Base-by-base conservation (phyloP, 2,329 filamentous ascomycete genomes). In the Sporothrix euskadiensis region DNA sequence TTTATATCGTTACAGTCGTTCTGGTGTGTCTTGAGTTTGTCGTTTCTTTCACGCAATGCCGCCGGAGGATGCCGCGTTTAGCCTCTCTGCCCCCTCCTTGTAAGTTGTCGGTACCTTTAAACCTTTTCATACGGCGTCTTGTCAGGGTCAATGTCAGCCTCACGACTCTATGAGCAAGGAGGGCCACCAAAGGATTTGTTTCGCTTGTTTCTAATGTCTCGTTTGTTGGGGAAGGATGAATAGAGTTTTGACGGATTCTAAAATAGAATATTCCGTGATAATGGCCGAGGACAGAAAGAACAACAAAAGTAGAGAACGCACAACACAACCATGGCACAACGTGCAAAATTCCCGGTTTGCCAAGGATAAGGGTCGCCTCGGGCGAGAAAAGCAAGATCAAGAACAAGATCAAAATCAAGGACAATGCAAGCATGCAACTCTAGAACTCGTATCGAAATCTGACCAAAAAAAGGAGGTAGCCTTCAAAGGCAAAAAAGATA, bases 1-100 rank as follows among this genome's bases (percentile, higher is more conserved):
- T n/a, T 56, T 4, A 30, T 14, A 9, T 47, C 47, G 47, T 56
- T 56, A 7, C 30, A 39, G 39, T 14, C 2, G 57, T 22, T 63
- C 32, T 66, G 41, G 39, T 22, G 63, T 44, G 61, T 35, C 41
- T 10, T 52, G 63, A 9, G 22, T 52, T 47, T 68, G 41, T 35
- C 44, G 44, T 30, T 49, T 68, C 44, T 68, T 32, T 49, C 52
- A 68, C 63, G 63, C 63, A 68, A 68, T 49, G 63, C 63, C 26
- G 10, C 14, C 41, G 63, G 44, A 30, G 41, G 14, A 49, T 30
- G 63, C 63, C 39, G 39, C 41, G 16, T 30, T 66, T 66, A 22
- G 32, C 19, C 39, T 44, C 39, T 44, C 16, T 16, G 2, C n/a
- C n/a, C n/a, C 52, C 4, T 16, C 16, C 22, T 26, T 6, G 19